Conservation (phyloP, 805 yeast species). For the Candida parachauliodes region DNA sequence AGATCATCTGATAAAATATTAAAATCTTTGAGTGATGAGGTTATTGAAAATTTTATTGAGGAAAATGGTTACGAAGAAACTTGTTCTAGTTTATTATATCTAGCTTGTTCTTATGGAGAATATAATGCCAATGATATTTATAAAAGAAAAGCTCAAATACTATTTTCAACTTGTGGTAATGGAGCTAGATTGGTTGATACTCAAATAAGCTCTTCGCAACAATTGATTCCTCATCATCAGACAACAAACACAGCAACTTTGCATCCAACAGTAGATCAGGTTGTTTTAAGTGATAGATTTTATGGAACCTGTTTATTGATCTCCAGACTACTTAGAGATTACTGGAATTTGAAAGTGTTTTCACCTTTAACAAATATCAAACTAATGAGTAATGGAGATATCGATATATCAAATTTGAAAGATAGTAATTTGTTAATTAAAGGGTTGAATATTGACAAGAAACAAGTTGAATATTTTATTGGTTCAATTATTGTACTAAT, state of each 20-base stretch:
- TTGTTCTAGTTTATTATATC: slow-evolving; percentile 81
- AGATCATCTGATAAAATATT: slow-evolving; percentile 79
- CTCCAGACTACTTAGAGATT: slow-evolving; percentile 71
- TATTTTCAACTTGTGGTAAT: slow-evolving; percentile 53
- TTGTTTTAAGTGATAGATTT: slow-evolving; percentile 86
- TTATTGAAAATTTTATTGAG: slow-evolving; percentile 64
- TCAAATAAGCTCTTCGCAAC: slow-evolving; percentile 8
- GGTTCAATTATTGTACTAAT: slow-evolving; percentile 68
- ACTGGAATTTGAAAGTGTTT: slow-evolving; percentile 77
- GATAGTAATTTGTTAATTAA: slow-evolving; percentile 43
- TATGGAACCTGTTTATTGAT: slow-evolving; percentile 81
- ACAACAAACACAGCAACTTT: slow-evolving; percentile 12
- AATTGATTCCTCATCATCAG: slow-evolving; percentile 11
- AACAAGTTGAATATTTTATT: slow-evolving; percentile 62
- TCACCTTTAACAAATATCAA: slow-evolving; percentile 41
- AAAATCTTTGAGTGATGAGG: slow-evolving; percentile 61
- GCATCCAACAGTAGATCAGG: slow-evolving; percentile 58
- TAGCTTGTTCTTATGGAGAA: slow-evolving; percentile 68
- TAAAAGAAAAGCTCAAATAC: slow-evolving; percentile 46
- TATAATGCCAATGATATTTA: slow-evolving; percentile 46
- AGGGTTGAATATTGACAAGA: slow-evolving; percentile 43
- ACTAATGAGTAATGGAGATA: slow-evolving; percentile 32
- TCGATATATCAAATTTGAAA: slow-evolving; percentile 35
- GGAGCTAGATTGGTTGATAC: slow-evolving; percentile 40
- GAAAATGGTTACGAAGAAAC: slow-evolving; percentile 88